A percentile compares a stretch with the other conserved stretches of the same genome.
Conservation (phyloP, 495 filamentous ascomycete genomes). For the Thozetella sp. region DNA sequence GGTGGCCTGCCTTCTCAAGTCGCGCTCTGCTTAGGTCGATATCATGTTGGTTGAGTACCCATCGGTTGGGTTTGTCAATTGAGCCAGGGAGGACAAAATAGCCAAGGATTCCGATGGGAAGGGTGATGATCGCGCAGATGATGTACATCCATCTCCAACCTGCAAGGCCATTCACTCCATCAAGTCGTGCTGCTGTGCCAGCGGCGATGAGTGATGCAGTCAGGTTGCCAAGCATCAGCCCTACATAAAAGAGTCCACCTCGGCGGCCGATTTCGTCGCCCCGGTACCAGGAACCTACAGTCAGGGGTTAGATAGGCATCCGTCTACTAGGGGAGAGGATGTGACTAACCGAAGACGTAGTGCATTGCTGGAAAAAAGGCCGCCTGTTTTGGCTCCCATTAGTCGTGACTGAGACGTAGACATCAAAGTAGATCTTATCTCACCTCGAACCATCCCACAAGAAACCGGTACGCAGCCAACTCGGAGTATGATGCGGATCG, state of each 20-base stretch:
- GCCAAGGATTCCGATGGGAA: constrained; percentile 47
- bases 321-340: neutral
- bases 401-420: constrained; percentile 20
- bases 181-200: constrained; percentile 37
- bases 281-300: constrained; percentile 26
- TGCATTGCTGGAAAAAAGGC: constrained; percentile 48
- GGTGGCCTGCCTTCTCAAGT: constrained; percentile 34
- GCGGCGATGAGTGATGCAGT: constrained; percentile 52
- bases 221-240: constrained; percentile 46
- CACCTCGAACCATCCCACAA: constrained; percentile 14
- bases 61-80: constrained; percentile 43
- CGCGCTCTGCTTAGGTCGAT: constrained; percentile 31
- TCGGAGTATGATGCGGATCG: constrained; percentile 26
- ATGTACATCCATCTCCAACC: constrained; percentile 59
- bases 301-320: constrained; percentile 7
- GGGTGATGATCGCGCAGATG: constrained; percentile 49
- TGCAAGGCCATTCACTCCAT: constrained; percentile 45
- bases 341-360: constrained; percentile 32
- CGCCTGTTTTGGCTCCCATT: no score
- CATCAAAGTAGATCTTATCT: constrained; percentile 21
- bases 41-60: constrained; percentile 40
- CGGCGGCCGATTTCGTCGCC: constrained; percentile 37
- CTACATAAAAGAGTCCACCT: constrained; percentile 52
- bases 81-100: constrained; percentile 41
- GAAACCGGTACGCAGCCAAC: constrained; percentile 26